phyloP scores from a whole-genome alignment of 192 early-diverging fungal species.

The Linnemannia exigua region DNA sequence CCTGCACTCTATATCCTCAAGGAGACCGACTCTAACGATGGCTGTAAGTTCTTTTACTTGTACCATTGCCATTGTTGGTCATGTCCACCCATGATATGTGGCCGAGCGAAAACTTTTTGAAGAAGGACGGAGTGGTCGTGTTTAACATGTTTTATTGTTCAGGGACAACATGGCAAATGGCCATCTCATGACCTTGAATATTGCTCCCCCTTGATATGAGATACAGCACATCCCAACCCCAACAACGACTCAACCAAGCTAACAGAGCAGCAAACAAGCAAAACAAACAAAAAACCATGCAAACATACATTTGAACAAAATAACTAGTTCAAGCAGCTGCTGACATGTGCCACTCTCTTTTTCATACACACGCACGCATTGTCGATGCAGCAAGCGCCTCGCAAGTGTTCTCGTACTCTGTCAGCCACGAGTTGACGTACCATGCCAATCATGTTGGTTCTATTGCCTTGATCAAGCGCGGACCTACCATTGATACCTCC shows the following conservation, averaged over 20 bases:
- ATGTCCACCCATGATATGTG: neutral
- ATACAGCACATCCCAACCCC: neutral
- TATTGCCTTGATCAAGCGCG: conserved; percentile 85
- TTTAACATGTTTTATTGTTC: neutral
- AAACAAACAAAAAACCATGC: neutral
- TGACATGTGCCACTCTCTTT: conserved; percentile 49
- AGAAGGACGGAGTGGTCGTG: neutral
- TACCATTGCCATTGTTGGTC: neutral
- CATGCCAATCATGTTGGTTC: conserved; percentile 80
- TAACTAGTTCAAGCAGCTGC: neutral
- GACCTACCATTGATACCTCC: conserved; percentile 76
- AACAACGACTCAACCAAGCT: neutral
- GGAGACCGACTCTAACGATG: conserved; percentile 71
- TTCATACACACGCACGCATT: neutral
- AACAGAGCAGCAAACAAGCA: no score
- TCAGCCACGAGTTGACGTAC: conserved; percentile 83
- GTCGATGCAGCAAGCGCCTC: conserved; percentile 54
- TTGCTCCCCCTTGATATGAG: conserved; percentile 1
- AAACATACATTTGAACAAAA: neutral
- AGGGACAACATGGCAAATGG: neutral
- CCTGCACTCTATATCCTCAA: conserved; percentile 86
- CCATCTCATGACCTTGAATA: conserved; percentile 5
- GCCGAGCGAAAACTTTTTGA: neutral
- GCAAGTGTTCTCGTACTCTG: conserved; percentile 65
- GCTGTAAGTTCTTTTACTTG: conserved; percentile 42